These are phyloP conservation scores for Backusella sp. DNA, from an alignment of 192 early-diverging fungal species.

Conservation along the genomic window DNA sequence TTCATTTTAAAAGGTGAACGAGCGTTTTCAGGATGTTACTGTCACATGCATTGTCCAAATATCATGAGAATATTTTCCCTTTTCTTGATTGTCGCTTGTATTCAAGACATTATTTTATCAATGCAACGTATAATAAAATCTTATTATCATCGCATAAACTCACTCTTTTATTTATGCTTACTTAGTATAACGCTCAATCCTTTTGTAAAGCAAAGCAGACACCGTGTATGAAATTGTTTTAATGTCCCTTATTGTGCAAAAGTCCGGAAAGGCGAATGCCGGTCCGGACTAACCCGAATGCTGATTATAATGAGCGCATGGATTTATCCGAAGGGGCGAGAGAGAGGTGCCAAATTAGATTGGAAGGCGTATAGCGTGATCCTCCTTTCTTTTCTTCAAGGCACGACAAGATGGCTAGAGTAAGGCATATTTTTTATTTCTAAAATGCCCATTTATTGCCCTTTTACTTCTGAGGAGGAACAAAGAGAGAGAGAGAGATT, in stretches of 20 bases:
- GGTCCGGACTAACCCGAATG: not conserved
- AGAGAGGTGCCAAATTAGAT: not conserved
- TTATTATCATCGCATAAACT: not conserved
- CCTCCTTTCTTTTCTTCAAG: conserved; percentile 8
- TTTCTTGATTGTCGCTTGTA: too few species aligned
- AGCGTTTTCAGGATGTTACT: too few species aligned
- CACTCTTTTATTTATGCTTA: not conserved
- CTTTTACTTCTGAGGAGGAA: not conserved
- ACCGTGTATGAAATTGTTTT: too few species aligned
- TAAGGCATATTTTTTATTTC: not conserved
- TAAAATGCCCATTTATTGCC: not conserved
- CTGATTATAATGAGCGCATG: not conserved
- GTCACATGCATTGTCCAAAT: too few species aligned
- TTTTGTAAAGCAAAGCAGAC: not conserved
- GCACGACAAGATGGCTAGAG: conserved; percentile 7
- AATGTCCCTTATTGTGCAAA: too few species aligned
- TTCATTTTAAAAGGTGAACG: too few species aligned
- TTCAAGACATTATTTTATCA: too few species aligned
- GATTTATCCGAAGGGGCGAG: not conserved
- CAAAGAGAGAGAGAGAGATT: not conserved
- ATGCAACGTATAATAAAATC: not conserved
- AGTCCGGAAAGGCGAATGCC: not conserved
- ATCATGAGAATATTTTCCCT: too few species aligned
- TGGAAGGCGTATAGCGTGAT: not conserved
- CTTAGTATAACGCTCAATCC: not conserved